Evolutionary conservation across 306 rosid species (phyloP).

Genomic region (Prunus campanulata): DNA sequence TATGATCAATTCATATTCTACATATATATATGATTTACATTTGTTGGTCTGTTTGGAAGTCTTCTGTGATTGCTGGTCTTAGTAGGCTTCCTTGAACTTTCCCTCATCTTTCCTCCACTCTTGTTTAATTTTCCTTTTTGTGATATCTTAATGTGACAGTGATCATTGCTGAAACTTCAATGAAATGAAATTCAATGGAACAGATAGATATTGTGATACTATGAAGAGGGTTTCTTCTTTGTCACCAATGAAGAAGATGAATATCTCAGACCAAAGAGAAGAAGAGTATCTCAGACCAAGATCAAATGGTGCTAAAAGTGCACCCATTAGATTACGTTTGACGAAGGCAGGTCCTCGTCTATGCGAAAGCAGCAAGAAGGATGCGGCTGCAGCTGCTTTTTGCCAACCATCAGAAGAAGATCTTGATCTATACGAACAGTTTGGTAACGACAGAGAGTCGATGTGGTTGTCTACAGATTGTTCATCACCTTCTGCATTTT

Average conservation of each 20-base stretch:
- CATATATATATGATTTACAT: background rate
- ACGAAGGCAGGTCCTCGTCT: background rate
- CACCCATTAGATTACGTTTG: background rate
- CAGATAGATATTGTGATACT: background rate
- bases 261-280: background rate
- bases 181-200: background rate
- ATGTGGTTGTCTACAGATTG: constrained; percentile 4
- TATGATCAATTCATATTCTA: background rate
- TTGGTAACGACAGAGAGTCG: background rate
- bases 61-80: background rate
- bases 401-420: background rate
- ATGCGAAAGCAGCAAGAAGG: background rate
- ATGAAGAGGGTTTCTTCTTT: background rate
- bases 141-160: background rate
- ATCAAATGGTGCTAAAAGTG: background rate
- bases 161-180: background rate
- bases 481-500: constrained; percentile 1
- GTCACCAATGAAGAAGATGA: background rate
- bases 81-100: background rate
- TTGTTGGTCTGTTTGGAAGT: background rate
- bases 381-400: background rate
- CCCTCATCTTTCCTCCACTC: background rate
- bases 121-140: background rate
- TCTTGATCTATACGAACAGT: background rate
- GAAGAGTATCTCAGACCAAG: background rate